Conservation (phyloP, 2,329 filamentous ascomycete genomes). For the Talaromyces sp. region DNA sequence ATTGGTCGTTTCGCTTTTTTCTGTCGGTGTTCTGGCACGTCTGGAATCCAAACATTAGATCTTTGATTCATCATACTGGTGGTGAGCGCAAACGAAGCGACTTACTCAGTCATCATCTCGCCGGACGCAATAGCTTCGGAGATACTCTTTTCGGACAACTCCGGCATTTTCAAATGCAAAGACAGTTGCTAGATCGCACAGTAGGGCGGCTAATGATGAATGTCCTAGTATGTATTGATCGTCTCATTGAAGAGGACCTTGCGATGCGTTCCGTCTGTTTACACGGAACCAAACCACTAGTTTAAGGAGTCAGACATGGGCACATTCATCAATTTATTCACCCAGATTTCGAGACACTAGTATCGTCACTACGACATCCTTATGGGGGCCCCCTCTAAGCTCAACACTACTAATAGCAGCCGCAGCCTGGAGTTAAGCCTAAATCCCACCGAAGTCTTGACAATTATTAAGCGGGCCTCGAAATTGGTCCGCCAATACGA, state of each 20-base stretch:
- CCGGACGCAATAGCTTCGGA: neutral
- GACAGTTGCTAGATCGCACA: neutral
- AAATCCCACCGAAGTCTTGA: neutral
- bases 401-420: neutral
- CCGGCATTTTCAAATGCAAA: neutral
- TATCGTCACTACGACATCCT: neutral
- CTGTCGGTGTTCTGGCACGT: neutral
- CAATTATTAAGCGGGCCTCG: neutral
- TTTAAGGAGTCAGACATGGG: neutral
- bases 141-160: neutral
- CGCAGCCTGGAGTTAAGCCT: neutral
- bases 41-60: neutral
- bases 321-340: neutral
- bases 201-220: neutral
- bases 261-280: neutral
- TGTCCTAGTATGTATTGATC: neutral
- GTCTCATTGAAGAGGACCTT: neutral
- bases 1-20: conserved; percentile 16
- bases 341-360: neutral
- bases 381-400: neutral
- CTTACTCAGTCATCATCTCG: conserved; percentile 7
- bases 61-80: neutral
- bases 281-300: neutral
- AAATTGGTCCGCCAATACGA: neutral
- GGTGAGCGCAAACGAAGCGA: neutral